Conservation (phyloP, 2,329 filamentous ascomycete genomes). For the Botrytis paeoniae region DNA sequence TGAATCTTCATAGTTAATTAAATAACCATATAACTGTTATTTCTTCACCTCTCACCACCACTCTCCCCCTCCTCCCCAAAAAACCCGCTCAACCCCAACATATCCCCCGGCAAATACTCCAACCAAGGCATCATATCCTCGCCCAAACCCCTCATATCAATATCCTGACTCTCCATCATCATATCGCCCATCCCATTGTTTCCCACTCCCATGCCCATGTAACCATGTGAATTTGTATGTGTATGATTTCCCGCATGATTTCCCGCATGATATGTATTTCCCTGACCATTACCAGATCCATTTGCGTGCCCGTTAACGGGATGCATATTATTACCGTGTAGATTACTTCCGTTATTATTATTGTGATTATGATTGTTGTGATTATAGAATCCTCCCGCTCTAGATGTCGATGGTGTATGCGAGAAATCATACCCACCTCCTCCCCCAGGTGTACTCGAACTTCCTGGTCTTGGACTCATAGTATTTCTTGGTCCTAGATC, state of each 20-base stretch:
- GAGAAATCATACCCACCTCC: not conserved
- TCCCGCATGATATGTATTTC: not conserved
- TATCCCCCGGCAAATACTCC: slow-evolving; percentile 67
- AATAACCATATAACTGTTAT: not conserved
- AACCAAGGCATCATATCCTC: slow-evolving; percentile 73
- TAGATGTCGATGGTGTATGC: not conserved
- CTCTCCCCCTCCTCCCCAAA: slow-evolving; percentile 42
- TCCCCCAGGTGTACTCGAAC: not conserved
- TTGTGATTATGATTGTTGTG: slow-evolving; percentile 6
- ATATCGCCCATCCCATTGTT: slow-evolving; percentile 44
- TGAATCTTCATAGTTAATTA: not conserved
- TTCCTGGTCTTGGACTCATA: not conserved
- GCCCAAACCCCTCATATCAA: slow-evolving; percentile 68
- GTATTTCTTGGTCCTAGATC: slow-evolving; percentile 22
- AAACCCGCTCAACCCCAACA: slow-evolving; percentile 48
- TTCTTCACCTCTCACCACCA: not conserved
- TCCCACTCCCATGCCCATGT: slow-evolving; percentile 34
- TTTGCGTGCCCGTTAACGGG: slow-evolving; percentile 15
- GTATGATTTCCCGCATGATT: not conserved
- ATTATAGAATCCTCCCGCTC: not conserved
- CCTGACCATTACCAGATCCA: slow-evolving; percentile 13
- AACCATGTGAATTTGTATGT: slow-evolving; percentile 19
- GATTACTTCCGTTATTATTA: not conserved
- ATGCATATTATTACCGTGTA: not conserved
- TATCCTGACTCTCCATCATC: slow-evolving; percentile 73